These are phyloP conservation scores for Calocera viscosa DNA, from an alignment of 768 basidiomycete species.

Conservation along the genomic window DNA sequence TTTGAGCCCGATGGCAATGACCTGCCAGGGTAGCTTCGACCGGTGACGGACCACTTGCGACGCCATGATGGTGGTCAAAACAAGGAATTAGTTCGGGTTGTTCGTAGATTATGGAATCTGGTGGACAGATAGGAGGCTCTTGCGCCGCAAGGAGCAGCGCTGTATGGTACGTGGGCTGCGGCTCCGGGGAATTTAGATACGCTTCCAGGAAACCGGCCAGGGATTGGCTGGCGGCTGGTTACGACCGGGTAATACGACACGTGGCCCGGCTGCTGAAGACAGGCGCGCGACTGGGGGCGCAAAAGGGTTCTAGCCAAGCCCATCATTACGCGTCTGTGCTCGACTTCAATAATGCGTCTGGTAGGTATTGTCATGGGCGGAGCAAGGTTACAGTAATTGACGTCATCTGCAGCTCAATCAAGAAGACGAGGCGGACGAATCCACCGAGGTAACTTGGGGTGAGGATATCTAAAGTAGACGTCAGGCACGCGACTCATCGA, in stretches of 20 bases:
- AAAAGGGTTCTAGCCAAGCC: background rate
- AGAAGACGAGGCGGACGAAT: conserved; percentile 63
- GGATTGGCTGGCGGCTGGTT: background rate
- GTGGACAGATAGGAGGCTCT: background rate
- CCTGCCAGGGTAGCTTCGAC: background rate
- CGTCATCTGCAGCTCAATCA: conserved; percentile 43
- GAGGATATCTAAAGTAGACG: conserved; percentile 19
- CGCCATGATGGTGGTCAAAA: background rate
- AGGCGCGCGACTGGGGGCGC: background rate
- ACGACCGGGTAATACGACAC: background rate
- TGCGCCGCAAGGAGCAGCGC: background rate
- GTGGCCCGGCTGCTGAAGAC: background rate
- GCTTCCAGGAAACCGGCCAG: too few species aligned
- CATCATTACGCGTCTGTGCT: background rate
- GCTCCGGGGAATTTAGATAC: background rate
- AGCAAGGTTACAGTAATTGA: background rate
- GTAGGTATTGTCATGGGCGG: background rate
- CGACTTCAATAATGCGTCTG: background rate
- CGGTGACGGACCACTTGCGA: background rate
- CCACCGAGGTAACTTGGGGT: conserved; percentile 80
- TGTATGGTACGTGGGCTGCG: background rate
- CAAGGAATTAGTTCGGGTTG: background rate
- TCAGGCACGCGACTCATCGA: background rate
- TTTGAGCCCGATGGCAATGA: background rate
- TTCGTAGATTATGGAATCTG: background rate